Base-by-base conservation (phyloP, 805 yeast genomes). In the Metahyphopichia silvanorum region DNA sequence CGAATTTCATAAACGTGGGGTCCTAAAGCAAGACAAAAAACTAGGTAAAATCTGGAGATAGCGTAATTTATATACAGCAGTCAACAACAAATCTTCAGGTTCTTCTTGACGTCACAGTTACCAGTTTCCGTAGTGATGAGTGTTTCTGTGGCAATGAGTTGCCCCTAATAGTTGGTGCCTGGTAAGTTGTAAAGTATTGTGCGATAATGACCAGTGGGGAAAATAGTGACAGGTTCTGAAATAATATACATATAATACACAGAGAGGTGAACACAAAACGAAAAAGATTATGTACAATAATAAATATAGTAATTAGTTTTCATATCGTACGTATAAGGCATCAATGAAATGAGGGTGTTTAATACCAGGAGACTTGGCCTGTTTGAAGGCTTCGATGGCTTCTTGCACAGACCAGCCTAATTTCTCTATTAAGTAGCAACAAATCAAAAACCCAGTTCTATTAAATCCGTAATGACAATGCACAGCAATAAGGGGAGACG, bases 391-490 rank as follows among this genome's bases (percentile, higher is more conserved):
- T 9, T 65, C 71, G 11, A 83, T 66, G 0, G 91, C 85, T 29
- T 79, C 84, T 22, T 63, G 60, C 2, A 82, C 85, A 3, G 68
- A 47, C 74, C 82, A 75, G 0, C 77, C 77, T 20, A 75, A 53
- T 32, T 59, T 61, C 46, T 81, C 86, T 16, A 84, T 68, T 46
- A 83, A 59, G 49, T 78, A 84, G 47, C 84, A 75, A 49, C 86
- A 79, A 13, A 83, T 75, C 31, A 84, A 64, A 45, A 76, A 83
- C 2, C 93, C 91, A 0, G 91, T 83, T 35, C 91, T 62, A 52
- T 83, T 83, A 57, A 82, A 85, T 5, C 91, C 93, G 49, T 83
- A 83, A 52, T 83, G 93, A 50, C 93, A 83, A 53, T 84, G 93
- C 6, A 84, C 82, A 0, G 74, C 86, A 5, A 81, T 59, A 16